A percentile compares a stretch with the other conserved stretches of the same genome.
phyloP scores from a whole-genome alignment of 2,329 filamentous ascomycete species.

The Colletotrichum gloeosporioides region DNA sequence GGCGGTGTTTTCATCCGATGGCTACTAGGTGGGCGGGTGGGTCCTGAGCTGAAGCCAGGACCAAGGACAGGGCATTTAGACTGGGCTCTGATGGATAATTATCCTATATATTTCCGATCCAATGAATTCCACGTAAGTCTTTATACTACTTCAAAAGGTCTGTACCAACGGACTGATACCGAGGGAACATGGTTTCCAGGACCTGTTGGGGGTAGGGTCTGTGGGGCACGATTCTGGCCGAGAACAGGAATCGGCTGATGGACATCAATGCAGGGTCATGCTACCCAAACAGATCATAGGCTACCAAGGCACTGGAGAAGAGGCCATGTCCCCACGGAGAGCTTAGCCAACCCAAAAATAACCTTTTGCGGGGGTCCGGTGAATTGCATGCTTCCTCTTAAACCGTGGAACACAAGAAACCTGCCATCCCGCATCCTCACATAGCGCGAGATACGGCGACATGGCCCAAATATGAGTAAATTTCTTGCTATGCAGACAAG shows the following conservation, averaged over 20 bases:
- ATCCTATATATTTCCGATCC: neutral
- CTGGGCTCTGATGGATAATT: neutral
- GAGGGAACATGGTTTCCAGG: neutral
- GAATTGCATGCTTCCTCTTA: neutral
- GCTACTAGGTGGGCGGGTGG: neutral
- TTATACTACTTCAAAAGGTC: neutral
- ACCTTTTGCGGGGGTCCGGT: neutral
- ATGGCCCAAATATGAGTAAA: neutral
- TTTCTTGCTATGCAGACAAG: rapidly evolving
- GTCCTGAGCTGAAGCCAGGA: neutral
- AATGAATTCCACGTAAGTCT: neutral
- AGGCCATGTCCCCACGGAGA: neutral
- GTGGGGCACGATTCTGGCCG: neutral
- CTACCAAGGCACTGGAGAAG: neutral
- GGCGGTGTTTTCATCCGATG: neutral
- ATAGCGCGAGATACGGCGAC: neutral
- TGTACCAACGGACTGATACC: neutral
- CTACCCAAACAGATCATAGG: neutral
- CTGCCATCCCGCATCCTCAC: rapidly evolving
- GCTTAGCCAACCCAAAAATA: neutral
- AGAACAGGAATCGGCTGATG: neutral
- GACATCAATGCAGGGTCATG: neutral
- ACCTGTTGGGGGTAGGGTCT: neutral
- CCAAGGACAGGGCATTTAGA: rapidly evolving
- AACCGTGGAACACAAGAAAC: neutral